Base-by-base conservation (phyloP, 2,329 filamentous ascomycete genomes). In the Fusarium pseudograminearum region DNA sequence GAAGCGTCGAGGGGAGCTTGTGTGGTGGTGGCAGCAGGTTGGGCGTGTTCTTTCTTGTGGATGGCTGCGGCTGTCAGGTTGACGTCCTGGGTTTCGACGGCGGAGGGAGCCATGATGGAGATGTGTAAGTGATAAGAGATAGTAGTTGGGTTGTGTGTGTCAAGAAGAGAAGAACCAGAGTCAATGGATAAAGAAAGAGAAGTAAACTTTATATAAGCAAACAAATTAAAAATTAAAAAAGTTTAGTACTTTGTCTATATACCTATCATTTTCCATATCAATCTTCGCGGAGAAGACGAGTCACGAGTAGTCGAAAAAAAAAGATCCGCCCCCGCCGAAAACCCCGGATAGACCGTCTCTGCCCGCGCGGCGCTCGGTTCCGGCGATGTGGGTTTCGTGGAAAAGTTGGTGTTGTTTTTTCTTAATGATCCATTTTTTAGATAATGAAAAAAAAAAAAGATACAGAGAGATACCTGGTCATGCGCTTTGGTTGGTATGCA, bases 1-100 rank as follows among this genome's bases (percentile, higher is more conserved):
- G 89, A 90, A 70, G 89, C 87, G 75, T 91, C 86, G 56, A 91
- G 84, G 80, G 78, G 89, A 82, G 76, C 88, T 81, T 78, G 71
- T 78, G 89, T 88, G 46, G 88, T 45, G 69, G 64, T 74, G 56
- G 78, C 77, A 48, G 78, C 77, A 48, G 77, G 70, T 36, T 78
- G 74, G 61, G 76, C 75, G 31, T 79, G 76, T 70, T 85, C 78
- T 73, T 86, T 86, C 76, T 85, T 82, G 71, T 83, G 80, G 61
- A 88, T 78, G 70, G 85, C 85, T 20, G 83, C 80, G 53, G 84
- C 81, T 38, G 84, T 86, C 68, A 88, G 80, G 78, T 86, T 82
- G 70, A 84, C 71, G 51, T 85, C 84, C 69, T 85, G 83, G 57
- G 78, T 77, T 50, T 81, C 81, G 65, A 81, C 76, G 40, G 81